Evolutionary conservation across 345 rosid species (phyloP).

Genomic region (Eucalyptus camaldulensis): DNA sequence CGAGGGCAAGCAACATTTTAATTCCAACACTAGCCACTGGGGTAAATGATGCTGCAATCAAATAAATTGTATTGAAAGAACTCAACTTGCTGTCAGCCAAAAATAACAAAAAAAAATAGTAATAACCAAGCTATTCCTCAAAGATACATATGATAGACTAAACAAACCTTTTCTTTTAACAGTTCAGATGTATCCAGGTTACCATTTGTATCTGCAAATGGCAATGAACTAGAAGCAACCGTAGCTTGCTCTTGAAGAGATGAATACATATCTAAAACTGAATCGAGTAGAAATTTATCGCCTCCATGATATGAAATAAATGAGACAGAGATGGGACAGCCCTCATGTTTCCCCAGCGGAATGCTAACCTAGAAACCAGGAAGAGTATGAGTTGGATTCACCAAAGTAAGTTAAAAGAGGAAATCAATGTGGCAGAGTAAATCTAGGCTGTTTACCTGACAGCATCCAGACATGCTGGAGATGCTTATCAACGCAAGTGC

Average conservation of each 20-base stretch:
- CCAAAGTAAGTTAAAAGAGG: not conserved
- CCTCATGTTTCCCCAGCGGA: conserved; percentile 71
- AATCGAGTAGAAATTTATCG: conserved; percentile 92
- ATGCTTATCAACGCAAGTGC: conserved; percentile 48
- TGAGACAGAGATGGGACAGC: conserved; percentile 65
- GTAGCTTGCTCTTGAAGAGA: conserved; percentile 71
- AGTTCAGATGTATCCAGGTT: conserved; percentile 64
- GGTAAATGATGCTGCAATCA: not conserved
- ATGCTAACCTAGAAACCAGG: conserved; percentile 46
- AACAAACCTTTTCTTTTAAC: conserved; percentile 78
- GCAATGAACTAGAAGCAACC: conserved; percentile 42
- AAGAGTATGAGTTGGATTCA: not conserved
- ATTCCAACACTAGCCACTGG: not conserved
- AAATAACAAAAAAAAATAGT: not conserved
- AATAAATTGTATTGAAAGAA: not conserved
- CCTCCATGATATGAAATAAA: conserved; percentile 69
- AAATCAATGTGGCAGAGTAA: not conserved
- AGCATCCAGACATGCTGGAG: conserved; percentile 91
- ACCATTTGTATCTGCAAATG: conserved; percentile 34
- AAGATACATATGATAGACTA: not conserved
- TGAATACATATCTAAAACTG: conserved; percentile 56
- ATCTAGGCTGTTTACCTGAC: conserved; percentile 45
- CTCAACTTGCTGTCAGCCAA: not conserved
- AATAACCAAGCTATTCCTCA: not conserved
- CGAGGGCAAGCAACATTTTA: not conserved